Conservation (phyloP, 805 yeast species). For the Ogataea zsoltii region DNA sequence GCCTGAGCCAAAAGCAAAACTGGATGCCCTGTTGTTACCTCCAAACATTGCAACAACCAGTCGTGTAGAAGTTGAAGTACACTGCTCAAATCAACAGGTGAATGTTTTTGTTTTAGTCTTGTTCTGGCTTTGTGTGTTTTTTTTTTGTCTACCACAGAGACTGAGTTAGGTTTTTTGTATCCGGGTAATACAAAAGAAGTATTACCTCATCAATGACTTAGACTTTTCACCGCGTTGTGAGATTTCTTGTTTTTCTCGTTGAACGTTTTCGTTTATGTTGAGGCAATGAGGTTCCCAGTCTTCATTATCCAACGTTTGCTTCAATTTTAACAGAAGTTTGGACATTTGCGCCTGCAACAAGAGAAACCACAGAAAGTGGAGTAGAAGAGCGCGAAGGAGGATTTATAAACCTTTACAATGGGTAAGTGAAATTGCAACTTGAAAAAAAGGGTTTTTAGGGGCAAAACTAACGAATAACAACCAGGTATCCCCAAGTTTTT, state of each 20-base stretch:
- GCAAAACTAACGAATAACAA: no score
- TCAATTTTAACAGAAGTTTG: background rate
- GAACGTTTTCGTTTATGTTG: constrained; percentile 1
- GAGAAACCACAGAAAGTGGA: background rate
- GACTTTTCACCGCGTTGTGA: constrained; percentile 6
- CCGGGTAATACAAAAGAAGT: background rate
- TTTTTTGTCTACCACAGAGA: background rate
- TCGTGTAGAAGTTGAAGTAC: background rate
- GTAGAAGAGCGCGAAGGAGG: background rate
- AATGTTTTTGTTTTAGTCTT: no score
- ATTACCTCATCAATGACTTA: background rate
- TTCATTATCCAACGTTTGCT: background rate
- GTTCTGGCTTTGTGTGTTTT: background rate
- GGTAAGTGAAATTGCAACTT: constrained; percentile 7
- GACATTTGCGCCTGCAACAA: background rate
- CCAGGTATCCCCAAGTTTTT: constrained; percentile 96
- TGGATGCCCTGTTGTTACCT: constrained; percentile 2
- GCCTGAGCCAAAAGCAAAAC: background rate
- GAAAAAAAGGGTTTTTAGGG: no score
- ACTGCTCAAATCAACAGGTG: no score
- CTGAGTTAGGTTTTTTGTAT: no score
- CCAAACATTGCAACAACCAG: background rate
- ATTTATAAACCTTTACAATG: constrained; percentile 5
- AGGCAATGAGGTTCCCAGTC: background rate
- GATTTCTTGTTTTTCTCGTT: background rate